Percentiles rank a stretch among this genome's conserved stretches.
phyloP scores from a whole-genome alignment of 176 grass and related monocot species.

The Cocos nucifera region DNA sequence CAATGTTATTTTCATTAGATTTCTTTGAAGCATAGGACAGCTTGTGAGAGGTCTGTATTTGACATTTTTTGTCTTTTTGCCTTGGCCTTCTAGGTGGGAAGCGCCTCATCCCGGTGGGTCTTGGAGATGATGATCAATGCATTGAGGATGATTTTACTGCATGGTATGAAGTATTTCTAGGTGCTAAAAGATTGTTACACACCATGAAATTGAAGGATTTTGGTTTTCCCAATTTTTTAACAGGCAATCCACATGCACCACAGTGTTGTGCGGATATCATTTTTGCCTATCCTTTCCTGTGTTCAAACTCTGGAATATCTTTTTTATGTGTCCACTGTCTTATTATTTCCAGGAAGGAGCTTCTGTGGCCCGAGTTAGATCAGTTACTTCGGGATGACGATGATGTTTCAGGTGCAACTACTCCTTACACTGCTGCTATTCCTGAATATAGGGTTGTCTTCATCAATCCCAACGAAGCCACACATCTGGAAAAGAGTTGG shows the following conservation, averaged over 20 bases:
- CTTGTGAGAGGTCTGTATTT: too few species aligned
- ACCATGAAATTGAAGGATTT: too few species aligned
- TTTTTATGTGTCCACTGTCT: background rate
- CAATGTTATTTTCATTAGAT: too few species aligned
- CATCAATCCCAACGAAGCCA: conserved; percentile 41
- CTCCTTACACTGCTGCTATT: conserved; percentile 78
- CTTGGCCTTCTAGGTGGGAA: conserved; percentile 50
- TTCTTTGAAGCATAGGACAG: too few species aligned
- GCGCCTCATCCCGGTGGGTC: conserved; percentile 60
- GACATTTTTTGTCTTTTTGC: background rate
- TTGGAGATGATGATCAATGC: conserved; percentile 91
- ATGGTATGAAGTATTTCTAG: conserved; percentile 41
- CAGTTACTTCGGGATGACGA: conserved; percentile 63
- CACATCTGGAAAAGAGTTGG: conserved; percentile 58
- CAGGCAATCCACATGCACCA: too few species aligned
- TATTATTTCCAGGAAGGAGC: conserved; percentile 63
- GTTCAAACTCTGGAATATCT: too few species aligned
- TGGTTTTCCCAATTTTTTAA: too few species aligned
- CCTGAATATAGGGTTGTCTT: conserved; percentile 81
- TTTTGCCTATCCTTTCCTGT: too few species aligned
- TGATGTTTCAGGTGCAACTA: conserved; percentile 39
- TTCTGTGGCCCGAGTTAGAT: conserved; percentile 79
- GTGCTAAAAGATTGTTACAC: too few species aligned
- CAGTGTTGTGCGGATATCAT: too few species aligned
- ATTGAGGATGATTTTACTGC: conserved; percentile 92